Percentiles rank a stretch among this genome's conserved stretches.
phyloP scores from a whole-genome alignment of 23 red algal species.

The Chondrus crispus region DNA sequence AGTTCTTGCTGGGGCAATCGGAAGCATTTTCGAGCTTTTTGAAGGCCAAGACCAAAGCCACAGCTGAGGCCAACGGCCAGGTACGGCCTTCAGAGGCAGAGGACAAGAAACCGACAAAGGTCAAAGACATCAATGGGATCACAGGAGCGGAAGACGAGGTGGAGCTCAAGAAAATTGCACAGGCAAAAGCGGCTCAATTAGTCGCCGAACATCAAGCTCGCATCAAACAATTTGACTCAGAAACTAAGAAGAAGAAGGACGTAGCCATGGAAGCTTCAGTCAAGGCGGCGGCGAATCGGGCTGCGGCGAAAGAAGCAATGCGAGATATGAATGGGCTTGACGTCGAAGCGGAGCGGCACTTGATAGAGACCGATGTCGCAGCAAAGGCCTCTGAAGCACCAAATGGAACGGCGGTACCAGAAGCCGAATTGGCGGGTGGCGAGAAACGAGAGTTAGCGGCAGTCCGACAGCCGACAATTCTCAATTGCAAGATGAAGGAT shows the following conservation, averaged over 20 bases:
- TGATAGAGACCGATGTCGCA: slow-evolving; percentile 34
- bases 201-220: slow-evolving; percentile 52
- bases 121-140: slow-evolving; percentile 53
- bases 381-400: slow-evolving; percentile 8
- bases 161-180: slow-evolving; percentile 51
- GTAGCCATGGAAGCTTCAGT: slow-evolving; percentile 40
- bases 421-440: slow-evolving; percentile 15
- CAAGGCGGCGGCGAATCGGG: slow-evolving; percentile 65
- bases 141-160: slow-evolving; percentile 69
- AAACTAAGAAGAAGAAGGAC: slow-evolving; percentile 47
- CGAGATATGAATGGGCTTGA: slow-evolving; percentile 55
- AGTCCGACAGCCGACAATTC: slow-evolving; percentile 79
- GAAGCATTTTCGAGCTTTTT: slow-evolving; percentile 85
- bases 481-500: slow-evolving; percentile 88
- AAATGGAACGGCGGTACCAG: background rate
- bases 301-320: slow-evolving; percentile 35
- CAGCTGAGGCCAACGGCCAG: slow-evolving; percentile 51
- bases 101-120: background rate
- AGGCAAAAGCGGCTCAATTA: slow-evolving; percentile 44
- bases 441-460: slow-evolving; percentile 65
- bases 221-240: slow-evolving; percentile 56
- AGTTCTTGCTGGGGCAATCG: slow-evolving; percentile 84
- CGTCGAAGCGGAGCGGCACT: slow-evolving; percentile 27
- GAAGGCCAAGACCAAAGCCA: slow-evolving; percentile 75
- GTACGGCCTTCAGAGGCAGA: slow-evolving; percentile 19